A percentile compares a stretch with the other conserved stretches of the same genome.
These are phyloP conservation scores for Zasmidium cellare DNA, from an alignment of 2,329 filamentous ascomycete species.

Conservation along the genomic window DNA sequence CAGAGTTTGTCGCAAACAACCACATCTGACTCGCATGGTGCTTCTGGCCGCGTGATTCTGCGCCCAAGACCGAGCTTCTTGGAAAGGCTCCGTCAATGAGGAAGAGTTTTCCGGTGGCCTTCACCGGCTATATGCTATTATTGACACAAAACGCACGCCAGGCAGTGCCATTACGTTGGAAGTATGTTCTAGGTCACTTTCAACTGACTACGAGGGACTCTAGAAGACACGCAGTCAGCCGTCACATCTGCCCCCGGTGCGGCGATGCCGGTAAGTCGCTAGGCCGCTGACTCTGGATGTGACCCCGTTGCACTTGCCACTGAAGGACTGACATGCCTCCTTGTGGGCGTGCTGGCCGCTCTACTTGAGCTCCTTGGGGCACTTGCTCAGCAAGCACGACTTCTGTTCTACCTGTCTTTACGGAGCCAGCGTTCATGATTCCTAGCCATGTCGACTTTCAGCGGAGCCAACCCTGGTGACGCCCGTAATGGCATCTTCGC, in stretches of 20 bases:
- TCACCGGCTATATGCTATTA: not conserved
- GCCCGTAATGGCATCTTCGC: slow-evolving; percentile 9
- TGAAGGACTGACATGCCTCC: not conserved
- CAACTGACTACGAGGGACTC: slow-evolving; percentile 2
- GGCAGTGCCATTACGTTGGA: not conserved
- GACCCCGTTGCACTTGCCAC: not conserved
- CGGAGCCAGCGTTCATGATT: not conserved
- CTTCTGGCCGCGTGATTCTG: not conserved
- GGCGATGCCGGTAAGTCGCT: not conserved
- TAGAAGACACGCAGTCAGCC: slow-evolving; percentile 2
- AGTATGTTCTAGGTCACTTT: not conserved
- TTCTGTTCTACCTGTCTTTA: not conserved
- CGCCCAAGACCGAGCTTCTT: not conserved
- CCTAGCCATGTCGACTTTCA: slow-evolving; percentile 8
- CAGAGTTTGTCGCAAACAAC: slow-evolving; percentile 1
- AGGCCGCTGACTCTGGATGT: slow-evolving; percentile 6
- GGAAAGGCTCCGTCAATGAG: not conserved
- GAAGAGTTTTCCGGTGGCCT: not conserved
- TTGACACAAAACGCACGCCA: not conserved
- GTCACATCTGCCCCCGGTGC: not conserved
- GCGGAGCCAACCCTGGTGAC: not conserved
- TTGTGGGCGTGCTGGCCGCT: not conserved
- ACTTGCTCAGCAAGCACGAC: not conserved
- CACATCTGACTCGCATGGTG: slow-evolving; percentile 3
- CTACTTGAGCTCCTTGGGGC: not conserved